A percentile compares a stretch with the other conserved stretches of the same genome.
phyloP scores from a whole-genome alignment of 2,329 filamentous ascomycete genomes.

The Alternaria hordeiaustralica region DNA sequence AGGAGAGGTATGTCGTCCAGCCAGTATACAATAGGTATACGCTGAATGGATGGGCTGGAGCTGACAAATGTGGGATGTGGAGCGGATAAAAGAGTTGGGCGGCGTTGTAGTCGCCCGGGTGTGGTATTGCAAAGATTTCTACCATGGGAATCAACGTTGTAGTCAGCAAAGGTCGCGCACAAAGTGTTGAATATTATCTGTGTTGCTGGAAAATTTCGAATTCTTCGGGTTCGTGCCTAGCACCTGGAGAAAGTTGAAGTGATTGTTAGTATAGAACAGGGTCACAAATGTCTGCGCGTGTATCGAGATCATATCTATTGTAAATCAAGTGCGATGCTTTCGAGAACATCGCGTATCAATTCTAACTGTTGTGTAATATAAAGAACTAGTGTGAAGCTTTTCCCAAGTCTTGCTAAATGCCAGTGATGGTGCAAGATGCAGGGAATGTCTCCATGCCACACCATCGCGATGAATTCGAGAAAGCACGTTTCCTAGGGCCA shows the following conservation, averaged over 20 bases:
- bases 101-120: background rate
- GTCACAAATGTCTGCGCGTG: background rate
- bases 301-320: background rate
- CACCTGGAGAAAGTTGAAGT: background rate
- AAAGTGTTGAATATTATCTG: background rate
- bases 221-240: too few relatives aligned
- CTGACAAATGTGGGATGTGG: background rate
- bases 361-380: accelerated
- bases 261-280: background rate
- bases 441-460: background rate
- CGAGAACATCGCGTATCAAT: background rate
- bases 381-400: background rate
- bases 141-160: background rate
- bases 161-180: background rate
- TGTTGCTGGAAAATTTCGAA: too few relatives aligned
- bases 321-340: background rate
- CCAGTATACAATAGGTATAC: background rate
- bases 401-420: background rate
- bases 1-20: background rate
- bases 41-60: background rate
- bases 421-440: background rate
- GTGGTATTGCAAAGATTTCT: background rate
- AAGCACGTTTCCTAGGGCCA: background rate
- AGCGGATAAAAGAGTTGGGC: background rate
- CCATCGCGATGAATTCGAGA: background rate